Conservation (phyloP, 306 rosid species). For the Geum urbanum region DNA sequence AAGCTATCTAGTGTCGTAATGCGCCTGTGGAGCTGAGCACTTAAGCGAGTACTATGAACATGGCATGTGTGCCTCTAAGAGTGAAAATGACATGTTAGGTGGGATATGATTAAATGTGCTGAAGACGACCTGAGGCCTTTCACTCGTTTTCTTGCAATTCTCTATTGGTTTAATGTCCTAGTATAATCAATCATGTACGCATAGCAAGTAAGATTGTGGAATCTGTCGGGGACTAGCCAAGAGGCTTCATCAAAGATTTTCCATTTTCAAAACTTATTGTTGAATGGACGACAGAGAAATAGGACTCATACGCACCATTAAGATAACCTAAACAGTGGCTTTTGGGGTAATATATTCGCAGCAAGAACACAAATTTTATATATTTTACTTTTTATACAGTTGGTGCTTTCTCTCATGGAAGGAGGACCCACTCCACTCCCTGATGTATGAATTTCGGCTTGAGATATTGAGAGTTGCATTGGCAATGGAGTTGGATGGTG, state of each 20-base stretch:
- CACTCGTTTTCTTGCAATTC: background rate
- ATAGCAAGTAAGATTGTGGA: background rate
- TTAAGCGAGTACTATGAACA: background rate
- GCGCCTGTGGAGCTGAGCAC: background rate
- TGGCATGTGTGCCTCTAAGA: background rate
- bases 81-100: background rate
- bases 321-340: background rate
- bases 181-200: too few species aligned
- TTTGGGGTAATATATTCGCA: background rate
- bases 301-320: background rate
- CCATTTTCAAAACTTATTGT: background rate
- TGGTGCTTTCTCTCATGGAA: background rate
- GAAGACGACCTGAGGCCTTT: background rate
- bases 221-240: background rate
- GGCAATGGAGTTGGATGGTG: conserved; percentile 2
- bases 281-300: background rate
- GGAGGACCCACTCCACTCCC: background rate
- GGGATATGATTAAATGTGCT: background rate
- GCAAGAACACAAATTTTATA: background rate
- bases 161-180: too few species aligned
- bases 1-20: background rate
- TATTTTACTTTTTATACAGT: too few species aligned
- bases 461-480: background rate
- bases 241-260: background rate
- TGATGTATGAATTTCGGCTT: conserved; percentile 1